Evolutionary conservation across 176 grass and related monocot species (phyloP).

Genomic region (Zea mays): Zm-B73-REFERENCE-NAM-5.0 NC_050103.1:180413501-180414000

Average conservation of each 20-base stretch:
- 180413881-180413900: neutral
- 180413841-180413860: neutral
- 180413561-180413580: conserved; percentile 1
- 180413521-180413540: neutral
- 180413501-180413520: conserved; percentile 1
- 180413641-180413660: neutral
- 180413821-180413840: conserved; percentile 20
- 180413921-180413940: too few relatives aligned
- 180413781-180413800: neutral
- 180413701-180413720: neutral
- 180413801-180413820: neutral
- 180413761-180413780: neutral
- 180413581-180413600: neutral
- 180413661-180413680: neutral
- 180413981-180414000: too few relatives aligned
- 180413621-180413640: neutral
- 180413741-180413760: neutral
- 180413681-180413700: neutral
- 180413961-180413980: too few relatives aligned
- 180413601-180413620: neutral
- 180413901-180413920: conserved; percentile 1
- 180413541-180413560: neutral
- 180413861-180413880: neutral
- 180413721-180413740: neutral
- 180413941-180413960: too few relatives aligned